Conservation (phyloP, 169 alveolate species). For the Plasmodium malariae region DNA sequence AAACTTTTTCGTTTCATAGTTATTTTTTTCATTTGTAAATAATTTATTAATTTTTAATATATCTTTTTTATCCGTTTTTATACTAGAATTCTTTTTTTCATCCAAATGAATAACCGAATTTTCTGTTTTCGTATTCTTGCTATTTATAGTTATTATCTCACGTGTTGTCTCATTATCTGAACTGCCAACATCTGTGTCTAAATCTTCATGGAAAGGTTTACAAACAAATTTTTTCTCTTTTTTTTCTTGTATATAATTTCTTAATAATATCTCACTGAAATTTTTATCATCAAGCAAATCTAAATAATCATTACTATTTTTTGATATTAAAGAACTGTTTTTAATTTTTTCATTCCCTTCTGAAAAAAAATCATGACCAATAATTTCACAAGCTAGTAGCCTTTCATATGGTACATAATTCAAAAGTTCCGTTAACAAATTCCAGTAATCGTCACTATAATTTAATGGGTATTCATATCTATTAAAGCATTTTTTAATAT, state of each 20-base stretch:
- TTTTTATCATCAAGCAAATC: constrained; percentile 31
- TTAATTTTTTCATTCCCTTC: constrained; percentile 48
- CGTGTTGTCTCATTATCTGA: background rate
- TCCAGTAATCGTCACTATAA: constrained; percentile 75
- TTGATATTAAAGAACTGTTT: constrained; percentile 13
- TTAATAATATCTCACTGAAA: constrained; percentile 13
- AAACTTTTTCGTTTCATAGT: constrained; percentile 15
- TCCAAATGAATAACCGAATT: background rate
- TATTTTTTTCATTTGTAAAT: constrained; percentile 1
- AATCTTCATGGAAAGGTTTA: constrained; percentile 38
- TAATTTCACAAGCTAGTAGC: constrained; percentile 72
- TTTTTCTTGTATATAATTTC: constrained; percentile 53
- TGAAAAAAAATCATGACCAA: constrained; percentile 74
- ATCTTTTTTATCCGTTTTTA: background rate
- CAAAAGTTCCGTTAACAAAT: constrained; percentile 68
- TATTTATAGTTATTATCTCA: background rate
- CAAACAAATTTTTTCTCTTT: constrained; percentile 38
- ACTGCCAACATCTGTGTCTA: background rate
- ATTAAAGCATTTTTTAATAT: constrained; percentile 56
- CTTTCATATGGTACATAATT: constrained; percentile 72
- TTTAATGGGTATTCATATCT: constrained; percentile 62
- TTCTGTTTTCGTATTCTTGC: background rate
- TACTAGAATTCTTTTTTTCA: constrained; percentile 5
- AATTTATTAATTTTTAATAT: constrained; percentile 8
- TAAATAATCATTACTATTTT: background rate